Percentiles rank a stretch among this genome's conserved stretches.
These are phyloP conservation scores for Mytilinidion resinicola DNA, from an alignment of 495 filamentous ascomycete genomes.

Conservation along the genomic window DNA sequence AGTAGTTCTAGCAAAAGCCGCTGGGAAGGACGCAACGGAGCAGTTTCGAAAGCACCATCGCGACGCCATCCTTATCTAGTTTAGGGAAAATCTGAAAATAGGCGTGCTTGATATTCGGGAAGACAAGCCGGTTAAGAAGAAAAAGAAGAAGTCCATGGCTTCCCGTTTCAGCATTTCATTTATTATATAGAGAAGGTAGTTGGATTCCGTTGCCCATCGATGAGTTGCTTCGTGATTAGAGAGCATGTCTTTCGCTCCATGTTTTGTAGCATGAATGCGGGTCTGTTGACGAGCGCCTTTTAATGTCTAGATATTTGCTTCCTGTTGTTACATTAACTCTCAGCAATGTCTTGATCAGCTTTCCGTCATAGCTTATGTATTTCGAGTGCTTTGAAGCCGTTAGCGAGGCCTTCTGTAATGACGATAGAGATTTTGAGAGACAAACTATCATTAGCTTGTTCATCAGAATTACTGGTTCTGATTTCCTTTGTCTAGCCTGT, in stretches of 20 bases:
- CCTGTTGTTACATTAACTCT: not conserved
- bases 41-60: slow-evolving; percentile 7
- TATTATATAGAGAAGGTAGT: not conserved
- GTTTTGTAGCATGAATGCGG: not conserved
- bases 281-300: not conserved
- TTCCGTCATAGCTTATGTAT: too few relatives aligned
- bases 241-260: not conserved
- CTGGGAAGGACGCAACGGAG: slow-evolving; percentile 18
- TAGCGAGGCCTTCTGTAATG: too few relatives aligned
- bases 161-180: not conserved
- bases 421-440: too few relatives aligned
- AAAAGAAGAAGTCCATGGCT: not conserved
- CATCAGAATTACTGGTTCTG: too few relatives aligned
- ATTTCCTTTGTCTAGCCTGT: too few relatives aligned
- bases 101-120: not conserved
- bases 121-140: not conserved
- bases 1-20: slow-evolving; percentile 1
- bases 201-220: too few relatives aligned
- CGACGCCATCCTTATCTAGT: slow-evolving; percentile 1
- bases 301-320: too few relatives aligned
- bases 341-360: too few relatives aligned
- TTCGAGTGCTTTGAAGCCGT: too few relatives aligned
- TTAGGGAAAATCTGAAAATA: not conserved
- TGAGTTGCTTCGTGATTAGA: not conserved
- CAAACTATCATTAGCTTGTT: too few relatives aligned